phyloP scores from a whole-genome alignment of 805 yeast species.

The Lachancea sp. region DNA sequence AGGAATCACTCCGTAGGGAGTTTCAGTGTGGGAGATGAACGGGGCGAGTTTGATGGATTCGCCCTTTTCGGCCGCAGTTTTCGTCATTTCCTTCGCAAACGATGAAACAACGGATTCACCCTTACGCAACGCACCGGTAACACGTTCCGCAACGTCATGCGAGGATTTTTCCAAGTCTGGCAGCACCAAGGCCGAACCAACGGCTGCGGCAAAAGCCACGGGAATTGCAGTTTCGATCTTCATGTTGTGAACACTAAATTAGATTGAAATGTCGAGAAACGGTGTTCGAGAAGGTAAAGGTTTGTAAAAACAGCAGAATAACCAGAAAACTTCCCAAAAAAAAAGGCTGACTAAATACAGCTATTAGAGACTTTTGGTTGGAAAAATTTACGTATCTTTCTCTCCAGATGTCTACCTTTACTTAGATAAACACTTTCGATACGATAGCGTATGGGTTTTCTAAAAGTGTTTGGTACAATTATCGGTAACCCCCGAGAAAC shows the following conservation, averaged over 20 bases:
- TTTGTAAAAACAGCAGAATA: too few species aligned
- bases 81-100: conserved; percentile 8
- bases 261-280: too few species aligned
- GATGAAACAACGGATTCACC: conserved; percentile 12
- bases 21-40: conserved; percentile 40
- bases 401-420: neutral
- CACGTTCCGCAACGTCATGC: conserved; percentile 33
- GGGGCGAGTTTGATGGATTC: conserved; percentile 36
- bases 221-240: conserved; percentile 27
- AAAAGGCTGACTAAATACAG: too few species aligned
- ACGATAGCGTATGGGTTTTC: neutral
- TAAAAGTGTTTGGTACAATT: neutral
- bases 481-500: neutral
- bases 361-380: neutral
- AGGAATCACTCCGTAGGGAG: conserved; percentile 45
- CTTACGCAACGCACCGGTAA: conserved; percentile 11
- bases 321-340: too few species aligned
- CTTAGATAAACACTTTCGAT: neutral
- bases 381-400: neutral
- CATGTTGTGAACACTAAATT: conserved; percentile 13
- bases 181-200: conserved; percentile 52
- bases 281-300: too few species aligned
- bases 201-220: conserved; percentile 33
- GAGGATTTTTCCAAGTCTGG: conserved; percentile 42
- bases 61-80: conserved; percentile 8